A percentile compares a stretch with the other conserved stretches of the same genome.
Evolutionary conservation across 352 stramenopile genomes (phyloP).

Genomic region (Phytophthora rubi): DNA sequence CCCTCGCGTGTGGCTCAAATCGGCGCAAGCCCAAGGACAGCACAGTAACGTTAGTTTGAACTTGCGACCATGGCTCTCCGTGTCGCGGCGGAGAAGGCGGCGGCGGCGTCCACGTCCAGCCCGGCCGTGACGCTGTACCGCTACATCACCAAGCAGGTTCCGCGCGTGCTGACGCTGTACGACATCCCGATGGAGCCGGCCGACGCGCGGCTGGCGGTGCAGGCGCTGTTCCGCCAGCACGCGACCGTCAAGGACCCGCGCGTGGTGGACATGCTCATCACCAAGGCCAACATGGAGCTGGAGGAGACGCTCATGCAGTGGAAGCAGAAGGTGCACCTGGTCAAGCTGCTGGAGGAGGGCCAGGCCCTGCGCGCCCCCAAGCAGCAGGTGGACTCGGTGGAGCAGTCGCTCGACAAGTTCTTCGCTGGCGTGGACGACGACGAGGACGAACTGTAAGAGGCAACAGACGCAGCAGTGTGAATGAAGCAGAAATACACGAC

Average conservation of each 20-base stretch:
- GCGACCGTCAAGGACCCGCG: constrained; percentile 94
- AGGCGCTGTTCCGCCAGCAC: constrained; percentile 95
- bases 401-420: constrained; percentile 83
- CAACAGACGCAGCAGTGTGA: background rate
- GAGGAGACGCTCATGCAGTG: constrained; percentile 98
- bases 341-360: constrained; percentile 82
- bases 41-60: background rate
- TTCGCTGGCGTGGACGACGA: constrained; percentile 81
- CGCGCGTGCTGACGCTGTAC: constrained; percentile 97
- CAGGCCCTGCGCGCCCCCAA: constrained; percentile 59
- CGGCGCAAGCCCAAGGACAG: constrained; percentile 8
- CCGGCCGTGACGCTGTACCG: constrained; percentile 88
- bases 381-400: constrained; percentile 45
- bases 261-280: constrained; percentile 96
- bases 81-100: constrained; percentile 73
- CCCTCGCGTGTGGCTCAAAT: constrained; percentile 31
- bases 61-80: constrained; percentile 71
- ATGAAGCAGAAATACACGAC: constrained; percentile 24
- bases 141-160: constrained; percentile 92
- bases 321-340: constrained; percentile 97
- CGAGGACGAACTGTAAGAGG: constrained; percentile 54
- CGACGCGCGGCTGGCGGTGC: constrained; percentile 89
- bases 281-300: constrained; percentile 98
- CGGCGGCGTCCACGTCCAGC: constrained; percentile 50
- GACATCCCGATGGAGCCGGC: constrained; percentile 95